These are phyloP conservation scores for Tylopilus rubrobrunneus DNA, from an alignment of 768 basidiomycete genomes.

Conservation along the genomic window DNA sequence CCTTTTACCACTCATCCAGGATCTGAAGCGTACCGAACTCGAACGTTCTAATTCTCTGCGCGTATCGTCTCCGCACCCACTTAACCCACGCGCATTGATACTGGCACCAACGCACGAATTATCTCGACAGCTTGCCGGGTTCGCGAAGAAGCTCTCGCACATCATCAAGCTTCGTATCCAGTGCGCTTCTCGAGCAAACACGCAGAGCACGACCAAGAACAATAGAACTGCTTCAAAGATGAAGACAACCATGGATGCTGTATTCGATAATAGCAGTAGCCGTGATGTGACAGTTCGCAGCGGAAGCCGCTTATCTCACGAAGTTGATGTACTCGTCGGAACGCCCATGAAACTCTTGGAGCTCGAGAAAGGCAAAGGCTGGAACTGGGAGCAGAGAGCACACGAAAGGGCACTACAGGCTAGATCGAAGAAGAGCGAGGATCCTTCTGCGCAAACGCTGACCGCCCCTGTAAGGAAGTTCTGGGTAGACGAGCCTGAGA, in stretches of 20 bases:
- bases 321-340: slow-evolving; percentile 58
- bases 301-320: slow-evolving; percentile 12
- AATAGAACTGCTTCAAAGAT: slow-evolving; percentile 49
- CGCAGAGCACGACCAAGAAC: slow-evolving; percentile 18
- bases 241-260: slow-evolving; percentile 20
- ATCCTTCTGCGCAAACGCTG: slow-evolving; percentile 11
- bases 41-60: slow-evolving; percentile 3
- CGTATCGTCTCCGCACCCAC: slow-evolving; percentile 20
- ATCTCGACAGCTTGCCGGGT: slow-evolving; percentile 69
- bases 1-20: slow-evolving; percentile 77
- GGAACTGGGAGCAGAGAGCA: slow-evolving; percentile 41
- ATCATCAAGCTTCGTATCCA: slow-evolving; percentile 70
- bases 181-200: slow-evolving; percentile 65
- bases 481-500: slow-evolving; percentile 48
- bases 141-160: slow-evolving; percentile 74
- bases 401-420: slow-evolving; percentile 20
- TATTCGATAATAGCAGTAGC: slow-evolving; percentile 22
- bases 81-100: slow-evolving; percentile 74
- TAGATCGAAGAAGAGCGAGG: slow-evolving; percentile 27
- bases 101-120: slow-evolving; percentile 91
- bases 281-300: slow-evolving; percentile 29
- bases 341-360: slow-evolving; percentile 65
- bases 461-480: slow-evolving; percentile 28
- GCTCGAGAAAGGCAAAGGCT: slow-evolving; percentile 50
- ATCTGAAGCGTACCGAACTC: slow-evolving; percentile 65